These are phyloP conservation scores for Saposhnikovia divaricata DNA, from an alignment of 129 eudicot species.

Conservation along the genomic window DNA sequence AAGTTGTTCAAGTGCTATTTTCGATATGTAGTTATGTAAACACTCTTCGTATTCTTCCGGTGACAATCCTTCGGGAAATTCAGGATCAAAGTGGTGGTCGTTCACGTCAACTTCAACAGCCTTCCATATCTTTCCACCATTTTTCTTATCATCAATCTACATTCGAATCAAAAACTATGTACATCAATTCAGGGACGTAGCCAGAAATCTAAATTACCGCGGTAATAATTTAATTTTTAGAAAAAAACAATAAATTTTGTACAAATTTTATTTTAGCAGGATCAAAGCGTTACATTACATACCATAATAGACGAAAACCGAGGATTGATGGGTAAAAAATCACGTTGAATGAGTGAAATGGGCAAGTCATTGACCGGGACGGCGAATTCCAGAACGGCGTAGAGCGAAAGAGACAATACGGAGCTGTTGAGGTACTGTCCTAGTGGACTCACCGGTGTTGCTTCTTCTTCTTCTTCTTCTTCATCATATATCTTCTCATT, in stretches of 20 bases:
- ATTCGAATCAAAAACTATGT: background rate
- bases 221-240: too few relatives aligned
- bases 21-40: background rate
- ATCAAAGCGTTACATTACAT: background rate
- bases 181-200: background rate
- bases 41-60: conserved; percentile 1
- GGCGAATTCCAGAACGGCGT: conserved; percentile 3
- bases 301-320: conserved; percentile 11
- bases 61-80: conserved; percentile 2
- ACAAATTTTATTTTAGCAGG: too few relatives aligned
- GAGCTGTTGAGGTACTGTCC: conserved; percentile 11
- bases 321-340: conserved; percentile 7
- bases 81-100: background rate
- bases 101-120: background rate
- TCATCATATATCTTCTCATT: background rate
- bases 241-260: too few relatives aligned
- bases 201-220: too few relatives aligned
- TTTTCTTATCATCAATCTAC: conserved; percentile 4
- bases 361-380: conserved; percentile 3
- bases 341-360: background rate
- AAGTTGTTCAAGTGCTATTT: background rate
- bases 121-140: conserved; percentile 10
- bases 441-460: background rate
- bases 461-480: background rate
- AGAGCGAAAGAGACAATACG: background rate